Evolutionary conservation across 2,329 filamentous ascomycete species (phyloP), one percentile per base, ranked within the genome.

Genomic region (Epichloe baconii): DNA sequence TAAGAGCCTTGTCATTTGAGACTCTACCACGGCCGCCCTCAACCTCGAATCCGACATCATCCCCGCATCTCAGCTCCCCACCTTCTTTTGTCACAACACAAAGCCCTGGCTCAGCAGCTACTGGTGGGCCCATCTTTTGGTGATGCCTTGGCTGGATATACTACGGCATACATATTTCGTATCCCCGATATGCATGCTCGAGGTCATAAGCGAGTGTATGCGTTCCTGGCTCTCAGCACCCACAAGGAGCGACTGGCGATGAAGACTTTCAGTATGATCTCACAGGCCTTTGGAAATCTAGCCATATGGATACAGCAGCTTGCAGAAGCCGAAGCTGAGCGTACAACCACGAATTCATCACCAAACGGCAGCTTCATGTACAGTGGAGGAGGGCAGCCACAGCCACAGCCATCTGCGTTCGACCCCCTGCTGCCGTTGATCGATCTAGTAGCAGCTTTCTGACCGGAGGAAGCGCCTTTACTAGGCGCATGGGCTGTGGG

Each of bases 141-240:
- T 34, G 82, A 85, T 59, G 73, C 79, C 1, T 63, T 76, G 0
- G 76, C 80, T 1, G 82, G 82, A 34, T 85, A 83, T 64, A 85
- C 82, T 0, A 85, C 81, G 0, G 82, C 81, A 14, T 85, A 83
- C 64, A 82, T 85, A 56, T 85, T 85, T 60, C 80, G 82, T 26
- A 82, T 85, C 42, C 78, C 81, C 6, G 82, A 85, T 60, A 71
- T 83, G 37, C 80, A 83, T 55, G 82, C 82, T 14, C 78, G 82
- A 12, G 82, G 82, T 4, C 78, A 83, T 57, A 81, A 82, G 64
- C 76, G 82, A n/a, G 78, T 84, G 12, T 85, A 85, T 59, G 82
- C 82, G 11, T 79, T 85, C 53, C 65, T 85, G 53, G 80, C 80
- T 2, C 73, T 85, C 45, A 82, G 75, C 62, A 83, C 80, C 11